phyloP scores from a whole-genome alignment of 352 stramenopile species.

The Phytophthora aleatoria region DNA sequence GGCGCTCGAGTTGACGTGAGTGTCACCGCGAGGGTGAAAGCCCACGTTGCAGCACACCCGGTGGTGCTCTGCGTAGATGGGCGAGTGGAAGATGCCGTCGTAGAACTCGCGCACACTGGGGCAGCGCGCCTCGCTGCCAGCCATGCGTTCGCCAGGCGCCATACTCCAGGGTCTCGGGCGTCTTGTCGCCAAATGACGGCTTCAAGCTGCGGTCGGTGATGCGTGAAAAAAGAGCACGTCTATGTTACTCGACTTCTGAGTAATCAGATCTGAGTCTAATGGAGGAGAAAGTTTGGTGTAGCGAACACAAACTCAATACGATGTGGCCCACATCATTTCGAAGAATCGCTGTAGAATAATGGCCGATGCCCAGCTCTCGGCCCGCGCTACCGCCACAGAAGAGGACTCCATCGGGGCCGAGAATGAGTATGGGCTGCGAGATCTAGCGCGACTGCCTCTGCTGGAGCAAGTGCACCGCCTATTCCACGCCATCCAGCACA shows the following conservation, averaged over 20 bases:
- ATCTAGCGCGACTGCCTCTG: conserved; percentile 68
- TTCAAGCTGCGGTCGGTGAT: conserved; percentile 21
- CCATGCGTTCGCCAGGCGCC: conserved; percentile 10
- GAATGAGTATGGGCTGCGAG: conserved; percentile 75
- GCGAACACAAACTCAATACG: no score
- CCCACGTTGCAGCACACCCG: conserved; percentile 76
- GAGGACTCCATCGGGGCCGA: conserved; percentile 20
- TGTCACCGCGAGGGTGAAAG: conserved; percentile 42
- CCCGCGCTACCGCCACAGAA: background rate
- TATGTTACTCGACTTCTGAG: conserved; percentile 5
- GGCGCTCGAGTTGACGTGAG: conserved; percentile 27
- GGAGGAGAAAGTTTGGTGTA: no score
- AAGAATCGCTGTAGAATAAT: conserved; percentile 7
- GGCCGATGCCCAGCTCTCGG: conserved; percentile 15
- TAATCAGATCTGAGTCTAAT: no score
- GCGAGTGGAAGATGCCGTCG: conserved; percentile 77
- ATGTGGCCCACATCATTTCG: conserved; percentile 1
- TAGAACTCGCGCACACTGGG: conserved; percentile 74
- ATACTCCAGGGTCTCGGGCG: background rate
- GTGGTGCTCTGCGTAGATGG: conserved; percentile 64
- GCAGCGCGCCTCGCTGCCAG: conserved; percentile 7
- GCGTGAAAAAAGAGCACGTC: conserved; percentile 4
- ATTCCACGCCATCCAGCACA: conserved; percentile 81
- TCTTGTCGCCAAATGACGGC: conserved; percentile 23
- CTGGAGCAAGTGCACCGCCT: conserved; percentile 86